Base-by-base conservation (phyloP, 202 grass and related monocot species). In the Eragrostis tef region DNA sequence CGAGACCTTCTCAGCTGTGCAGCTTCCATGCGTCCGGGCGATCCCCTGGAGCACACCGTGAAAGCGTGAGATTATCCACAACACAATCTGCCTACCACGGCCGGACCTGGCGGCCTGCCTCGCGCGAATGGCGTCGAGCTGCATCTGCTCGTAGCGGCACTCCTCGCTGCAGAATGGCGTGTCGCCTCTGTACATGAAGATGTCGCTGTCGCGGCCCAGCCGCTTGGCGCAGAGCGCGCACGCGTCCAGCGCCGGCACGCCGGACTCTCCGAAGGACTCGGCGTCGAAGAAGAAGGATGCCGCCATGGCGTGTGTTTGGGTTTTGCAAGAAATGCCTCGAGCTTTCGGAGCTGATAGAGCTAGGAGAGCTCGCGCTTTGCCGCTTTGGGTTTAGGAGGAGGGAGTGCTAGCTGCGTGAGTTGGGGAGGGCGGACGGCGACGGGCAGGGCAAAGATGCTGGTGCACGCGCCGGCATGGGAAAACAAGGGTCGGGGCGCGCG, bases 121-220 rank as follows among this genome's bases (percentile, higher is more conserved):
- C 7, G 69, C 75, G 15, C 24, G 49, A 13, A 66, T 36, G 52
- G 83, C 74, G 78, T 97, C 91, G 73, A 87, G 71, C 60, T 89
- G 80, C 67, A 97, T 94, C 89, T 92, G 91, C 83, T 87, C 89
- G 73, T 89, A 39, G 6, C 94, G 82, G 79, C 94, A 97, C 17
- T 94, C 94, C 80, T 94, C 88, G 86, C 89, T 97, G 79, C 94
- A 97, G 91, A 97, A 97, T 8, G 94, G 94, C 2, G 79, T 86
- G 83, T 93, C 91, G 4, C 88, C 91, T 19, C 47, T 80, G 90
- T 93, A 96, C 93, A 96, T 96, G 73, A 90, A 96, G 73, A 96
- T 83, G 63, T 96, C 93, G 86, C 68, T 44, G 83, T 88, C 83
- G 8, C 84, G 52, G 1, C 73, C 65, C 11, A 96, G 77, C 19